Evolutionary conservation across 164 flowering plant genomes (phyloP).

Genomic region (Platanus orientalis): DNA sequence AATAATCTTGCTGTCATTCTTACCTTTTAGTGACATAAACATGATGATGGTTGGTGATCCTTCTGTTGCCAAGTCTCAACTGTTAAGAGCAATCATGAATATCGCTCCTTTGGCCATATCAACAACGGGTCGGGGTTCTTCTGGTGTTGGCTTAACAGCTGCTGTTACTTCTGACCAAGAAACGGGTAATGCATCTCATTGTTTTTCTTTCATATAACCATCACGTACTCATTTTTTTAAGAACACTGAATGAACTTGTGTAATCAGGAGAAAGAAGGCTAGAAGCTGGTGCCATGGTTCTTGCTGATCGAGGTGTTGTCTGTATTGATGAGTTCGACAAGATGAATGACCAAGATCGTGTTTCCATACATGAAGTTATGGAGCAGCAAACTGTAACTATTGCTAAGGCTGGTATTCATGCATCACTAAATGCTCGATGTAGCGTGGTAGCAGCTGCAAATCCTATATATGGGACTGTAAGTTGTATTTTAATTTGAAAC

Average conservation of each 20-base stretch:
- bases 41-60: constrained; percentile 99
- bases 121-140: constrained; percentile 99
- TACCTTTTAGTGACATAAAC: constrained; percentile 73
- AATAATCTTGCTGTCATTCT: not conserved
- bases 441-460: constrained; percentile 99
- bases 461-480: constrained; percentile 98
- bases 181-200: constrained; percentile 53
- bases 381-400: constrained; percentile 99
- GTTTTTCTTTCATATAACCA: not conserved
- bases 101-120: constrained; percentile 98
- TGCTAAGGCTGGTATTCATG: constrained; percentile 99
- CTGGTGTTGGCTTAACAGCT: constrained; percentile 99
- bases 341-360: constrained; percentile 99
- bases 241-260: not conserved
- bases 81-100: constrained; percentile 92
- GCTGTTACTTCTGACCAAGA: constrained; percentile 99
- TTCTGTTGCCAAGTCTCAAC: constrained; percentile 98
- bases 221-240: not conserved
- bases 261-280: constrained; percentile 88
- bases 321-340: constrained; percentile 99
- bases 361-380: constrained; percentile 99
- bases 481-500: constrained; percentile 18
- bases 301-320: constrained; percentile 96
- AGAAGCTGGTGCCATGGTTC: constrained; percentile 99
- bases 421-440: constrained; percentile 96